Evolutionary conservation across 2,329 filamentous ascomycete genomes (phyloP).

Genomic region (Alternaria infectoria): DNA sequence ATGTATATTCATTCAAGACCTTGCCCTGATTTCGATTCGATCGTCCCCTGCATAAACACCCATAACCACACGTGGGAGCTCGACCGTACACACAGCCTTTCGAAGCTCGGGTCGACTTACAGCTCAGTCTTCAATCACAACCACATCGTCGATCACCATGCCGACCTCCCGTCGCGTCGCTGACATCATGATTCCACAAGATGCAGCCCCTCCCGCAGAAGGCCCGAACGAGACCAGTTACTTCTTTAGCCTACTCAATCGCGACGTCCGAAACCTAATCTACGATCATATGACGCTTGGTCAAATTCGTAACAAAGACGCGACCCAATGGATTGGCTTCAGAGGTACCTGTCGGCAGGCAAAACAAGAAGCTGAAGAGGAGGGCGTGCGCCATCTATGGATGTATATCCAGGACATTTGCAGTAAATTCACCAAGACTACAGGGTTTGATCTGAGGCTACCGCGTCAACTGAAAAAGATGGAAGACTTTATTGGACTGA

Average conservation of each 20-base stretch:
- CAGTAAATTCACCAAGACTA: background rate
- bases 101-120: background rate
- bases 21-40: background rate
- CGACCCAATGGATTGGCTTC: background rate
- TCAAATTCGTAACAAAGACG: background rate
- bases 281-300: background rate
- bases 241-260: background rate
- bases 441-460: background rate
- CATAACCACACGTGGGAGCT: background rate
- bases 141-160: background rate
- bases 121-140: background rate
- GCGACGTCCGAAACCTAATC: background rate
- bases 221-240: background rate
- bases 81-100: background rate
- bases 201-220: background rate
- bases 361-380: background rate
- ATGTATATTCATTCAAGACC: background rate
- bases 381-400: background rate
- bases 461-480: background rate
- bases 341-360: background rate
- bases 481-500: background rate
- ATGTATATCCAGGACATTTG: background rate
- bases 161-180: background rate
- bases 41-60: background rate
- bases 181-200: background rate